These are phyloP conservation scores for Neoascochyta sp. DNA, from an alignment of 2,329 filamentous ascomycete genomes.

Conservation along the genomic window DNA sequence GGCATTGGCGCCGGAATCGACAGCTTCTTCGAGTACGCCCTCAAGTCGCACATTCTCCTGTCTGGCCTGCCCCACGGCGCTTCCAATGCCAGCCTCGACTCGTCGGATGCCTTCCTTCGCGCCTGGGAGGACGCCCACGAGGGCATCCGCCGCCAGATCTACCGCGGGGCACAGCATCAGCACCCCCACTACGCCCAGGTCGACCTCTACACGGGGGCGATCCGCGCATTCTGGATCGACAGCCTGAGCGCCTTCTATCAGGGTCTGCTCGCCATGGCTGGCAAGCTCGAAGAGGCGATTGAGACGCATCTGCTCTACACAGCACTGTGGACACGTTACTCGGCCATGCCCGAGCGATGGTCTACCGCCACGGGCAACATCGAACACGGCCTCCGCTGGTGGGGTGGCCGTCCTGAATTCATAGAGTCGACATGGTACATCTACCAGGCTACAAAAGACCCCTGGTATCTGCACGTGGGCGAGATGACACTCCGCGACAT, in stretches of 20 bases:
- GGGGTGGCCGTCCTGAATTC: conserved; percentile 92
- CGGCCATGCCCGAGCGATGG: conserved; percentile 92
- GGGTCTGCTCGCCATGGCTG: conserved; percentile 78
- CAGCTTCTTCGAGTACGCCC: conserved; percentile 97
- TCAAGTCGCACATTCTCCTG: conserved; percentile 88
- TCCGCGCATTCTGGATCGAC: conserved; percentile 91
- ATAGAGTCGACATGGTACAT: conserved; percentile 95
- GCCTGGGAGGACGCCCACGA: conserved; percentile 84
- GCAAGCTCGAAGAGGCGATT: conserved; percentile 85
- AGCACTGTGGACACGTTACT: conserved; percentile 90
- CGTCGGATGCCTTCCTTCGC: conserved; percentile 71
- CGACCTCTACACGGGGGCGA: conserved; percentile 81
- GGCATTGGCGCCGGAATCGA: conserved; percentile 95
- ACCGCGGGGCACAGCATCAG: conserved; percentile 68
- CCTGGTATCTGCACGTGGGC: conserved; percentile 92
- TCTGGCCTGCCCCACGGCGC: conserved; percentile 59
- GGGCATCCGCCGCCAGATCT: conserved; percentile 87
- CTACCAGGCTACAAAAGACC: conserved; percentile 89
- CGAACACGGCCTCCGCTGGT: conserved; percentile 86
- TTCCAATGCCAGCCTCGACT: conserved; percentile 57
- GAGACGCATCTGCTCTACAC: conserved; percentile 87
- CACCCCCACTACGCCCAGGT: conserved; percentile 93
- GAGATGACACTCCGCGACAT: conserved; percentile 95
- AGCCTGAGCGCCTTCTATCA: conserved; percentile 95
- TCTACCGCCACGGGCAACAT: conserved; percentile 79